Evolutionary conservation across 345 rosid genomes (phyloP).

Genomic region (Erucastrum elatum): DNA sequence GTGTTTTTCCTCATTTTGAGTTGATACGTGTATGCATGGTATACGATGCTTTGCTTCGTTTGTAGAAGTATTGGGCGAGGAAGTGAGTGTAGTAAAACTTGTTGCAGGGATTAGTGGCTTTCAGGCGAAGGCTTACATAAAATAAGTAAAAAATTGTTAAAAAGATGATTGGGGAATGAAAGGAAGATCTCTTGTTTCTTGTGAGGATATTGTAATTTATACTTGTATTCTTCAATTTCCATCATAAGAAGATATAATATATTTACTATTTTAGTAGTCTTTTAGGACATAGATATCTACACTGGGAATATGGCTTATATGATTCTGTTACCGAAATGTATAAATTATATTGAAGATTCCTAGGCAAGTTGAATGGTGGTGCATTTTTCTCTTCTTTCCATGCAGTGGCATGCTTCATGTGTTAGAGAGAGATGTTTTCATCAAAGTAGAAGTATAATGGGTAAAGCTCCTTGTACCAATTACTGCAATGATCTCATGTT

Average conservation of each 20-base stretch:
- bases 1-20: conserved; percentile 3
- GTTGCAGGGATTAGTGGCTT: conserved; percentile 36
- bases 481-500: conserved; percentile 41
- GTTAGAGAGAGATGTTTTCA: conserved; percentile 31
- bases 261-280: conserved; percentile 20
- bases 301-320: conserved; percentile 38
- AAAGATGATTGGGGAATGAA: conserved; percentile 46
- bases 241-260: neutral
- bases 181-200: conserved; percentile 43
- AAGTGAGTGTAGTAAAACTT: conserved; percentile 33
- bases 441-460: conserved; percentile 36
- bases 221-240: conserved; percentile 12
- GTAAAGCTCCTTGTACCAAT: conserved; percentile 40
- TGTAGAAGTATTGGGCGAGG: conserved; percentile 34
- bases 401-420: conserved; percentile 44
- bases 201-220: conserved; percentile 32
- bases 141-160: conserved; percentile 38
- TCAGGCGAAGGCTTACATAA: conserved; percentile 40
- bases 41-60: conserved; percentile 27
- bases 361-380: conserved; percentile 43
- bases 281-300: conserved; percentile 33
- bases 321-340: conserved; percentile 36
- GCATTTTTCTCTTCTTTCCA: conserved; percentile 43
- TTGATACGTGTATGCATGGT: conserved; percentile 30
- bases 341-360: conserved; percentile 40